These are phyloP conservation scores for Asclepias syriaca DNA, from an alignment of 257 asterid genomes.

Conservation along the genomic window DNA sequence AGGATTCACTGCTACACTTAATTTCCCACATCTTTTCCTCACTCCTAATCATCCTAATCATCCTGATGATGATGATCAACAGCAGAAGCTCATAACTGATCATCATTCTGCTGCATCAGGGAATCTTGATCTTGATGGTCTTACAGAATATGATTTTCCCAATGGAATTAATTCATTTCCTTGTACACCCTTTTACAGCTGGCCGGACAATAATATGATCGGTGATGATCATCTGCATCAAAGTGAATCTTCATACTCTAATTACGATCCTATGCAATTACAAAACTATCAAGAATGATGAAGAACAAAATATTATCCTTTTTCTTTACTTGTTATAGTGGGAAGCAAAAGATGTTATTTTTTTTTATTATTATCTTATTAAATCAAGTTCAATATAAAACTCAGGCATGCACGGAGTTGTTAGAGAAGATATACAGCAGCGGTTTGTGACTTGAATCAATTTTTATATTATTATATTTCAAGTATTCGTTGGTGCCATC, in stretches of 20 bases:
- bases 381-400: too few relatives aligned
- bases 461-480: too few relatives aligned
- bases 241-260: background rate
- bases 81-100: background rate
- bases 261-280: background rate
- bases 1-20: constrained; percentile 36
- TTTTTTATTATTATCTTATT: too few relatives aligned
- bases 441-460: too few relatives aligned
- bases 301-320: background rate
- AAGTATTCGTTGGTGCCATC: too few relatives aligned
- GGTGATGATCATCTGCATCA: constrained; percentile 3
- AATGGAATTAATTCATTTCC: background rate
- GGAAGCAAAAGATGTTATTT: too few relatives aligned
- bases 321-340: too few relatives aligned
- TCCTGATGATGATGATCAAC: background rate
- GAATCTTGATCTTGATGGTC: background rate
- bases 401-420: too few relatives aligned
- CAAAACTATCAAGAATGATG: background rate
- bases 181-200: background rate
- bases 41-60: background rate
- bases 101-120: background rate
- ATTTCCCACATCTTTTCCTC: constrained; percentile 41
- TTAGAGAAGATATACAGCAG: too few relatives aligned
- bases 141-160: background rate
- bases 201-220: constrained; percentile 9